Percentiles rank a stretch among this genome's conserved stretches.
These are phyloP conservation scores for Dillenia suffruticosa DNA, from an alignment of 164 flowering plant species.

Conservation along the genomic window DNA sequence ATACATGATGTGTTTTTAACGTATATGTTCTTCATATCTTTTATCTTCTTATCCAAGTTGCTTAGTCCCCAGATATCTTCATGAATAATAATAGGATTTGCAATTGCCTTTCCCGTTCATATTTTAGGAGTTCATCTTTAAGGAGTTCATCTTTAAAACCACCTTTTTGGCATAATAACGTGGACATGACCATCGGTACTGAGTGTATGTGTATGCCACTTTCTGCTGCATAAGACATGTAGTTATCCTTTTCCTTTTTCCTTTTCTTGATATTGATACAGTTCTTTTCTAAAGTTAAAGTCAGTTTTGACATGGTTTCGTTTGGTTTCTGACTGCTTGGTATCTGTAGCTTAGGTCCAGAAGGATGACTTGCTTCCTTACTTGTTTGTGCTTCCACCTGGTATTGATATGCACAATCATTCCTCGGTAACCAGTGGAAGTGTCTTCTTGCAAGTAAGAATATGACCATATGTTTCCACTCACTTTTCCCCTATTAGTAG, in stretches of 20 bases:
- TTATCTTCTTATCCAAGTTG: too few relatives aligned
- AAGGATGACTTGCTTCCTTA: conserved; percentile 80
- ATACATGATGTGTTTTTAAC: too few relatives aligned
- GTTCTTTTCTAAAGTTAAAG: not conserved
- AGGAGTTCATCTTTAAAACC: too few relatives aligned
- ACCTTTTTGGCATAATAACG: too few relatives aligned
- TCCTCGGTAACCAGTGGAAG: conserved; percentile 71
- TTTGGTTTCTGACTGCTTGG: not conserved
- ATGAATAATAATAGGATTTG: too few relatives aligned
- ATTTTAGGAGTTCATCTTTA: too few relatives aligned
- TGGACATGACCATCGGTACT: too few relatives aligned
- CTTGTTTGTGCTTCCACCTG: conserved; percentile 74
- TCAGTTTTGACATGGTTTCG: not conserved
- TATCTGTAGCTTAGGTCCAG: conserved; percentile 40
- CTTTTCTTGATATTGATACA: not conserved
- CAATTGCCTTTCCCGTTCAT: too few relatives aligned
- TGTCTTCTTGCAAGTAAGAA: conserved; percentile 77
- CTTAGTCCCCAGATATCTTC: too few relatives aligned
- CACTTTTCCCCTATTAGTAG: not conserved
- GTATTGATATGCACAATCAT: conserved; percentile 82
- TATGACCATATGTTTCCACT: not conserved
- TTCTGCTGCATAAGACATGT: too few relatives aligned
- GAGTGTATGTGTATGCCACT: too few relatives aligned
- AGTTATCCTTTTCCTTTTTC: not conserved
- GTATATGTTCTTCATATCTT: too few relatives aligned